A percentile compares a stretch with the other conserved stretches of the same genome.
These are phyloP conservation scores for Herpetomonas samuelpessoai DNA, from an alignment of 208 protist genomes.

Conservation along the genomic window DNA sequence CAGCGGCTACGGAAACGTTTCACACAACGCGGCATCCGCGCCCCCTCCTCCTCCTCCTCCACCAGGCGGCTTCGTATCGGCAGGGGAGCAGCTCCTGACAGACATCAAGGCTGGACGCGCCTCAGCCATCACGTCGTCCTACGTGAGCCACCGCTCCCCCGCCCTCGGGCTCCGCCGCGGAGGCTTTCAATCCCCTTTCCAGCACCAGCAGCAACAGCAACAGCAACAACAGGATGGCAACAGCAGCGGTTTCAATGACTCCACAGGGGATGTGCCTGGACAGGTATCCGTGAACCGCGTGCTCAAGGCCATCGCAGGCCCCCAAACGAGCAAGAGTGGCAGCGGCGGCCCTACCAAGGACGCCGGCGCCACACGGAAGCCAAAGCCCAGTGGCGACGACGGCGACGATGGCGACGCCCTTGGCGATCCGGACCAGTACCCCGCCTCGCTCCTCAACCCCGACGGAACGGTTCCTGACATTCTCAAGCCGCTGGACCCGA, in stretches of 20 bases:
- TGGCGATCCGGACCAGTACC: constrained; percentile 31
- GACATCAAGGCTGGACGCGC: constrained; percentile 44
- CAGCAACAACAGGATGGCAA: constrained; percentile 5
- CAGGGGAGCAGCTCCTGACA: constrained; percentile 44
- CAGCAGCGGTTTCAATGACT: not conserved
- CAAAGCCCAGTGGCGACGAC: constrained; percentile 6
- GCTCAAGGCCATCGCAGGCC: constrained; percentile 17
- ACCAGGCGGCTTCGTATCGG: constrained; percentile 51
- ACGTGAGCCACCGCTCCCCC: constrained; percentile 41
- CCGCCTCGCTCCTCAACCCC: constrained; percentile 53
- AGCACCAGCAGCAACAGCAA: constrained; percentile 11
- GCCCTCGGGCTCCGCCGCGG: constrained; percentile 59
- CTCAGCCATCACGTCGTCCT: constrained; percentile 30
- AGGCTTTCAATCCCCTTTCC: constrained; percentile 58
- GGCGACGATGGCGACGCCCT: constrained; percentile 26
- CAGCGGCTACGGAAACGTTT: constrained; percentile 6
- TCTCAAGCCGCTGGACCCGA: constrained; percentile 60
- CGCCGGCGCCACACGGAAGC: not conserved
- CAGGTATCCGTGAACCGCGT: constrained; percentile 20
- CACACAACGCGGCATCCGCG: constrained; percentile 1
- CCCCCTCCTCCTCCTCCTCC: not conserved
- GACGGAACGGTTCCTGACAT: constrained; percentile 68
- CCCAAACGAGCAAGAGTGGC: not conserved
- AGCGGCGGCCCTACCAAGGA: not conserved
- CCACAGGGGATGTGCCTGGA: not conserved